Base-by-base conservation (phyloP, 2,329 filamentous ascomycete species). In the Sporothrix brunneoviolacea region DNA sequence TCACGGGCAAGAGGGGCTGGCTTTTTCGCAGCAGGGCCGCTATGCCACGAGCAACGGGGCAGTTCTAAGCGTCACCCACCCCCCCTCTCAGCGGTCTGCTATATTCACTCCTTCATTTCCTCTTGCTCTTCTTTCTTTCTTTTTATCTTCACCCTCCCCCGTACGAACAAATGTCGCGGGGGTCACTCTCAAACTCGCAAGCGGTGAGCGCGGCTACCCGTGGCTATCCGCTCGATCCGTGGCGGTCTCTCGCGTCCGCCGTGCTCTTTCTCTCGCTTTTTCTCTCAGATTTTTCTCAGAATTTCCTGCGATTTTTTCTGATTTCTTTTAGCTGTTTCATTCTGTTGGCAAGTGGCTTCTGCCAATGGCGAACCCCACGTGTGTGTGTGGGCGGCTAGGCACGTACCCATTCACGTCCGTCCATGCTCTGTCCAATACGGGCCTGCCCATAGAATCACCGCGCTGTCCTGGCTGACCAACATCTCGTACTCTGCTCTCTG, bases 291-390 rank as follows among this genome's bases (percentile, higher is more conserved):
- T 39, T 27, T 33, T 21, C 32, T 32, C 38, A 37, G 36, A 22
- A 28, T 46, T 35, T 41, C 19, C 15, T 30, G 16, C 21, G 33
- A n/a, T 45, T 41, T 36, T 28, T 16, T 48, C 28, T 15, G 37
- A 16, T 36, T 42, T 43, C 13, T 37, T 37, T 49, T 46, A 19
- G 33, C 37, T 19, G 27, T 40, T 42, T 42, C 22, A 4, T 19
- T 42, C 6, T 28, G 18, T 36, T 12, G 47, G n/a, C 38, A 27
- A 49, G 33, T 18, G 46, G 38, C 19, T 42, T 18, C 21, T 42
- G 39, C 59, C 60, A 62, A 61, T 61, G 55, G 56, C 16, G 42
- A 5, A 53, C 54, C 54, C 56, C 61, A 62, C 61, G 58, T 63
- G 61, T 56, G 50, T 46, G 36, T 27, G 35, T 44, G 39, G 33